Conservation (phyloP, 257 asterid genomes). For the Salvia splendens region DNA sequence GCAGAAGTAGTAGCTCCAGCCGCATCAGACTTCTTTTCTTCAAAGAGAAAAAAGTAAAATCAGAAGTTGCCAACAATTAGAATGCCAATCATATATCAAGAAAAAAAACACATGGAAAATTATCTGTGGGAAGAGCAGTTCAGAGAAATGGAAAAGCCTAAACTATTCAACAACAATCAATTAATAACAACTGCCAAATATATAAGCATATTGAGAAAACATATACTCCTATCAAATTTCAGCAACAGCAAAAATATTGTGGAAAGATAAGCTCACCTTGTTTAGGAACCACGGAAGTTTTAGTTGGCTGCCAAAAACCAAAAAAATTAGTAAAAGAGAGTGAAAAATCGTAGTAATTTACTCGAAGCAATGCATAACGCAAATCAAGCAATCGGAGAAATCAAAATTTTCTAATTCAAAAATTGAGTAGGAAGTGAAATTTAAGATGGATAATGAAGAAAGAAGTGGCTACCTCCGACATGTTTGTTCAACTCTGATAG, state of each 20-base stretch:
- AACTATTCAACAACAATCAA: neutral
- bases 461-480: constrained; percentile 45
- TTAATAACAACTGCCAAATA: constrained; percentile 12
- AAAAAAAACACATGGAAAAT: neutral
- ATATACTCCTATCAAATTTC: neutral
- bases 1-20: constrained; percentile 45
- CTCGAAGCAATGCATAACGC: neutral
- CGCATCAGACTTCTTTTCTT: constrained; percentile 60
- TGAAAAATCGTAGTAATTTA: neutral
- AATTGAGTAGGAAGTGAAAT: neutral
- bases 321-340: constrained; percentile 10
- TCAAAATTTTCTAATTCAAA: neutral
- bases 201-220: neutral
- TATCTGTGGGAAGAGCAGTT: constrained; percentile 3
- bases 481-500: constrained; percentile 25
- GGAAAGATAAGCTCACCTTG: constrained; percentile 36
- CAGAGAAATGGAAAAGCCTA: neutral
- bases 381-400: neutral
- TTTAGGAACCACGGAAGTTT: constrained; percentile 41
- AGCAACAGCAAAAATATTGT: constrained; percentile 18
- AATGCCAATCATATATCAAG: neutral
- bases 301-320: constrained; percentile 33
- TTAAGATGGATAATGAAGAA: constrained; percentile 7
- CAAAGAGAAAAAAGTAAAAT: neutral
- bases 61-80: constrained; percentile 1